phyloP scores from a whole-genome alignment of 2,329 filamentous ascomycete species.

The Microcera coccophila region DNA sequence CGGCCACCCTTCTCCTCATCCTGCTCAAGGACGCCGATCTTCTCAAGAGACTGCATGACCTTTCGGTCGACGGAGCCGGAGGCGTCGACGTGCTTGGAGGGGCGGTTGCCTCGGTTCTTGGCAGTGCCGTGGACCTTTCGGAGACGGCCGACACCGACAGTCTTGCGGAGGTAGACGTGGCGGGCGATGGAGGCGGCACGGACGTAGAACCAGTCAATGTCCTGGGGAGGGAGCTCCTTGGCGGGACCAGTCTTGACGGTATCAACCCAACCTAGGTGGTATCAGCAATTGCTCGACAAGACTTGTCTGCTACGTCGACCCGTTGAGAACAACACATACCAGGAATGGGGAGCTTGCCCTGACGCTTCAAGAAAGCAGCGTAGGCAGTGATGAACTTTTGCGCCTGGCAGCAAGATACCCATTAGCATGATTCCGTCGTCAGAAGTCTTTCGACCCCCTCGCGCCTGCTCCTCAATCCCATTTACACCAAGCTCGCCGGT shows the following conservation, averaged over 20 bases:
- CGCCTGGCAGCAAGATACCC: conserved; percentile 56
- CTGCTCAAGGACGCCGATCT: conserved; percentile 96
- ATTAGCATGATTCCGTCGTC: conserved; percentile 72
- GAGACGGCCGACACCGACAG: conserved; percentile 95
- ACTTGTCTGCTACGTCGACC: not conserved
- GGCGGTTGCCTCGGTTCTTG: conserved; percentile 94
- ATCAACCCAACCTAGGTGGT: conserved; percentile 82
- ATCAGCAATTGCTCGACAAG: conserved; percentile 7
- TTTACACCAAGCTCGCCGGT: conserved; percentile 18
- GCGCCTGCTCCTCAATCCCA: conserved; percentile 58
- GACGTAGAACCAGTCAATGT: conserved; percentile 93
- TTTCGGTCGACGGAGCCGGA: conserved; percentile 96
- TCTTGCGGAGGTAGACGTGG: conserved; percentile 99
- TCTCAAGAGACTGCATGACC: conserved; percentile 95
- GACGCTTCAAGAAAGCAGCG: conserved; percentile 86
- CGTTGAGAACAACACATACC: conserved; percentile 53
- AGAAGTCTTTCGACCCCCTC: conserved; percentile 71
- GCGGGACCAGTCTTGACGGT: conserved; percentile 97
- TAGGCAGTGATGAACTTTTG: conserved; percentile 88
- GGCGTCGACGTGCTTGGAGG: conserved; percentile 93
- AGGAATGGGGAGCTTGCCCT: conserved; percentile 88
- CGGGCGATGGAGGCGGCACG: conserved; percentile 93
- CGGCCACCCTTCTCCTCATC: conserved; percentile 98
- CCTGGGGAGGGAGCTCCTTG: conserved; percentile 97
- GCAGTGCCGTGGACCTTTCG: conserved; percentile 92